Evolutionary conservation across 768 basidiomycete genomes (phyloP).

Genomic region (Phylloporus sp.): DNA sequence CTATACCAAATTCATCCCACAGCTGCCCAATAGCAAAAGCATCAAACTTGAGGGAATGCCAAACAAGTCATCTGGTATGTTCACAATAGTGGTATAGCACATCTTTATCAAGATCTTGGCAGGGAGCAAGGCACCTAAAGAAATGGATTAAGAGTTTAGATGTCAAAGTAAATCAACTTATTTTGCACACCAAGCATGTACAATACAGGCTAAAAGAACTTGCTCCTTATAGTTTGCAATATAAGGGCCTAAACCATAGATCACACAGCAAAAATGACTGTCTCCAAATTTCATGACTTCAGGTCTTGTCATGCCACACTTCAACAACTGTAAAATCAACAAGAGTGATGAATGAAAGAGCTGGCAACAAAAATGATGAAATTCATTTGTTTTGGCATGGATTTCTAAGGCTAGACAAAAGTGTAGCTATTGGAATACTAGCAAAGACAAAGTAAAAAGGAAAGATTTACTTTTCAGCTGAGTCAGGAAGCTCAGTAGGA

Average conservation of each 20-base stretch:
- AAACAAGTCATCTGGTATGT: not conserved
- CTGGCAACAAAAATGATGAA: not conserved
- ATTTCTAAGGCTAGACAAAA: no score
- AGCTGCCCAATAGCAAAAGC: conserved; percentile 8
- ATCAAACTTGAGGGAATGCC: no score
- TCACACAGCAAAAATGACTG: not conserved
- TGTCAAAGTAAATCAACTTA: not conserved
- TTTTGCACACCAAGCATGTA: not conserved
- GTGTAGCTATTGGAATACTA: no score
- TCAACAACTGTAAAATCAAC: not conserved
- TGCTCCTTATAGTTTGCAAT: conserved; percentile 1
- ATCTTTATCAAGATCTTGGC: not conserved
- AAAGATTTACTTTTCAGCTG: no score
- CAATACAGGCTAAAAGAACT: not conserved
- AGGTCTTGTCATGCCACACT: not conserved
- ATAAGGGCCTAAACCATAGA: not conserved
- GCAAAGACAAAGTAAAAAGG: no score
- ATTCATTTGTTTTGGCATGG: not conserved
- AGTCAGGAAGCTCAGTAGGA: no score
- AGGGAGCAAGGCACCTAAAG: not conserved
- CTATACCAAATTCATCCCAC: conserved; percentile 26
- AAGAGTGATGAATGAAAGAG: not conserved
- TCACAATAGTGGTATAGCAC: not conserved
- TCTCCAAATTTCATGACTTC: not conserved
- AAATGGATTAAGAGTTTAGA: no score